Percentiles rank a stretch among this genome's conserved stretches.
phyloP scores from a whole-genome alignment of 2,329 filamentous ascomycete species.

The Teratosphaeria zuluensis region DNA sequence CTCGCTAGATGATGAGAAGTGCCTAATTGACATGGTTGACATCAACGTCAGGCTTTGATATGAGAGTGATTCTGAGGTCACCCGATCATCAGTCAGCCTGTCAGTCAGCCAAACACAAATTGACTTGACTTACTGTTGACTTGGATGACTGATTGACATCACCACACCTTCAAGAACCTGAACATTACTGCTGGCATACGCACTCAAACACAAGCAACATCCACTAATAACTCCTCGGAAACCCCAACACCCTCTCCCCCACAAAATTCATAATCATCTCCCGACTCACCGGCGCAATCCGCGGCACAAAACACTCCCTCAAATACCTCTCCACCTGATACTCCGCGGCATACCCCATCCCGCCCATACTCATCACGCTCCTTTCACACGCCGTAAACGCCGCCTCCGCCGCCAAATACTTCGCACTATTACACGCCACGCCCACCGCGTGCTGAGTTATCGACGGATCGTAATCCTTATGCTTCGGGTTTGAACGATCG shows the following conservation, averaged over 20 bases:
- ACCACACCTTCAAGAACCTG: no score
- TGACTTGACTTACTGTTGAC: no score
- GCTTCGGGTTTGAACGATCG: slow-evolving; percentile 34
- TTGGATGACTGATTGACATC: no score
- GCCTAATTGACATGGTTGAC: no score
- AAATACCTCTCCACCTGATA: slow-evolving; percentile 54
- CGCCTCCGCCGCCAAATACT: slow-evolving; percentile 51
- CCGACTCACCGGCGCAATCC: slow-evolving; percentile 50
- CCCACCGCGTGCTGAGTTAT: slow-evolving; percentile 40
- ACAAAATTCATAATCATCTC: slow-evolving; percentile 74
- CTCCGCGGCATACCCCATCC: slow-evolving; percentile 53
- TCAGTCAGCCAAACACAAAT: no score
- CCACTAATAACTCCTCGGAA: slow-evolving; percentile 58
- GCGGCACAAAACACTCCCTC: slow-evolving; percentile 48
- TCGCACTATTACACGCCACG: slow-evolving; percentile 47
- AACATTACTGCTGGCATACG: neutral
- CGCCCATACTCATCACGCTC: slow-evolving; percentile 49
- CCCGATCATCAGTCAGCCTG: no score
- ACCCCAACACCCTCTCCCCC: slow-evolving; percentile 54
- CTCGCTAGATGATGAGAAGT: no score
- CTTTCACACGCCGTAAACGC: slow-evolving; percentile 52
- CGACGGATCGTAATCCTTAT: slow-evolving; percentile 23
- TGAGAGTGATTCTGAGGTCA: no score
- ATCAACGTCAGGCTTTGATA: no score
- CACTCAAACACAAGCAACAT: neutral